Evolutionary conservation across 495 filamentous ascomycete genomes (phyloP).

Genomic region (Penicillium odoratum): DNA sequence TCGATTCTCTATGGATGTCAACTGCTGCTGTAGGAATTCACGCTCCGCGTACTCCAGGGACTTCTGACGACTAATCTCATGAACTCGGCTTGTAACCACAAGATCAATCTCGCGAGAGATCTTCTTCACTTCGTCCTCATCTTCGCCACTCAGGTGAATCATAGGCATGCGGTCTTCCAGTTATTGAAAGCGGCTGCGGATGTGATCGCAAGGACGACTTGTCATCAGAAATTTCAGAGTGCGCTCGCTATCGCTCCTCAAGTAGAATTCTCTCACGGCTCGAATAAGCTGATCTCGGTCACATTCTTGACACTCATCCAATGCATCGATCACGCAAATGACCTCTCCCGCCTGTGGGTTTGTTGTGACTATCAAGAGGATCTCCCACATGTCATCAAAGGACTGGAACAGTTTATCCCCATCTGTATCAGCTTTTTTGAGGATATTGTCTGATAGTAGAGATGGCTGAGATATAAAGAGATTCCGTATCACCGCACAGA

Average conservation of each 20-base stretch:
- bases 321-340: too few species aligned
- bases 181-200: constrained; percentile 32
- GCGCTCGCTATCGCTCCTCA: background rate
- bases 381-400: too few species aligned
- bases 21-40: constrained; percentile 18
- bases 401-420: too few species aligned
- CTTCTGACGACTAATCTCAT: constrained; percentile 16
- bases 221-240: constrained; percentile 49
- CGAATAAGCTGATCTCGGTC: too few species aligned
- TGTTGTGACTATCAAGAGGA: too few species aligned
- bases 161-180: constrained; percentile 17
- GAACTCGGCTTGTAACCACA: constrained; percentile 34
- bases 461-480: too few species aligned
- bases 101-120: constrained; percentile 46
- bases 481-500: too few species aligned
- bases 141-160: constrained; percentile 40
- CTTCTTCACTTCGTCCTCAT: constrained; percentile 22
- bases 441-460: too few species aligned
- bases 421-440: too few species aligned
- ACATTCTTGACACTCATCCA: too few species aligned
- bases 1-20: constrained; percentile 24
- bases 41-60: constrained; percentile 9
- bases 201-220: constrained; percentile 45
- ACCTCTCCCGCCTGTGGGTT: too few species aligned
- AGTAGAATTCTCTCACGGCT: too few species aligned